A percentile compares a stretch with the other conserved stretches of the same genome.
Conservation (phyloP, 2,329 filamentous ascomycete species). For the Aulographum hederae region DNA sequence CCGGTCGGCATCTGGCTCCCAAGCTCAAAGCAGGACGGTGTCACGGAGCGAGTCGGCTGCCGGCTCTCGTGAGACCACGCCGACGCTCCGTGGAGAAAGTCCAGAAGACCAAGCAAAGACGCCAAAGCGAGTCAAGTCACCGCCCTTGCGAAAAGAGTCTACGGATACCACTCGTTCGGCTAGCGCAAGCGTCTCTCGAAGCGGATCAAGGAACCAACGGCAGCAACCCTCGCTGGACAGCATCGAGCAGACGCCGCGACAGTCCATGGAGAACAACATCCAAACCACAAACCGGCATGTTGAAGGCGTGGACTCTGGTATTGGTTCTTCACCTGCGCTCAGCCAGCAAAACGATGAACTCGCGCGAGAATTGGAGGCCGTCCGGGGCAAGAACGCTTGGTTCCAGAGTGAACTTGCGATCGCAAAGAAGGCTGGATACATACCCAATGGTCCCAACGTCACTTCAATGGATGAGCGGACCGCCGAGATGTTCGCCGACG, state of each 20-base stretch:
- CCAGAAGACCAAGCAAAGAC: too few species aligned
- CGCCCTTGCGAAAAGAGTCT: not conserved
- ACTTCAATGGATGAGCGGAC: slow-evolving; percentile 48
- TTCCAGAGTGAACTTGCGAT: slow-evolving; percentile 89
- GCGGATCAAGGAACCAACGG: slow-evolving; percentile 15
- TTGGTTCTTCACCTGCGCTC: slow-evolving; percentile 40
- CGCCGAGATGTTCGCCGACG: slow-evolving; percentile 69
- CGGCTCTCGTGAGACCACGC: too few species aligned
- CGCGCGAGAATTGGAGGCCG: slow-evolving; percentile 69
- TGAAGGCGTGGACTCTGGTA: slow-evolving; percentile 42
- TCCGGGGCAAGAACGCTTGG: slow-evolving; percentile 84
- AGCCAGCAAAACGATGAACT: slow-evolving; percentile 53
- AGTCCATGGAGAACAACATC: slow-evolving; percentile 27
- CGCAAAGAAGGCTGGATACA: slow-evolving; percentile 78
- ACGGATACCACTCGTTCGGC: slow-evolving; percentile 10
- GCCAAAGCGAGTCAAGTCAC: too few species aligned
- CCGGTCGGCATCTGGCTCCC: too few species aligned
- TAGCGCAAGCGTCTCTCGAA: slow-evolving; percentile 14
- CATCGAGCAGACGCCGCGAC: slow-evolving; percentile 2
- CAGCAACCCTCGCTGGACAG: slow-evolving; percentile 52
- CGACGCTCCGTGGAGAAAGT: too few species aligned
- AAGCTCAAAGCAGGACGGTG: too few species aligned
- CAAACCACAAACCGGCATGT: too few species aligned
- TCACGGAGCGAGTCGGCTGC: too few species aligned
- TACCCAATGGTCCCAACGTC: slow-evolving; percentile 28